Evolutionary conservation across 2,329 filamentous ascomycete genomes (phyloP).

Genomic region (Lasiodiplodia sp.): DNA sequence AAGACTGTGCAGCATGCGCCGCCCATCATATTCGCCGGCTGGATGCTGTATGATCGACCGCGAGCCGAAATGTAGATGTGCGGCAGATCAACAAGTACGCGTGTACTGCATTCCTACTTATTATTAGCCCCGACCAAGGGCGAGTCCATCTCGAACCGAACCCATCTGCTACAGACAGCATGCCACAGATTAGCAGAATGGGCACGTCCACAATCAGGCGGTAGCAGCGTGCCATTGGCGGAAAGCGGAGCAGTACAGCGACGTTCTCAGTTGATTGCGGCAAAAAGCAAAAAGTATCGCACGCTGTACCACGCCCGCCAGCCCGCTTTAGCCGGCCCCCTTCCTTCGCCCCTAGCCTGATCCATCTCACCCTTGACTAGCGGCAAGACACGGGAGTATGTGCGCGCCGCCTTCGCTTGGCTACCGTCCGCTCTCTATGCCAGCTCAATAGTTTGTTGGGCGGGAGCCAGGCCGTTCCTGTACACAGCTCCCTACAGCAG

Average conservation of each 20-base stretch:
- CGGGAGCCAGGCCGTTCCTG: conserved; percentile 8
- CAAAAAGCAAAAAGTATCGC: neutral
- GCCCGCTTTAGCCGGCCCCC: conserved; percentile 19
- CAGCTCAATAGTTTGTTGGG: conserved; percentile 16
- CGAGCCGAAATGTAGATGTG: conserved; percentile 23
- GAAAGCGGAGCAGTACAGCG: neutral
- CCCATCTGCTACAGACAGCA: neutral
- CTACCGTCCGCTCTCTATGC: neutral
- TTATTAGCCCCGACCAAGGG: neutral
- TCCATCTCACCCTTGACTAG: conserved; percentile 1
- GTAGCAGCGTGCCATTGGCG: neutral
- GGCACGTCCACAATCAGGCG: too few relatives aligned
- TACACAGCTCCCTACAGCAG: neutral
- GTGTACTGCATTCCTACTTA: conserved; percentile 12
- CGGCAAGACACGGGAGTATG: conserved; percentile 21
- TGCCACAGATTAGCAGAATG: neutral
- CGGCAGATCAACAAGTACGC: conserved; percentile 20
- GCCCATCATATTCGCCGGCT: conserved; percentile 8
- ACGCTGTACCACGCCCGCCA: neutral
- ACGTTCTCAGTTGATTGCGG: conserved; percentile 19
- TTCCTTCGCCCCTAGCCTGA: conserved; percentile 1
- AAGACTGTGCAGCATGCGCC: conserved; percentile 11
- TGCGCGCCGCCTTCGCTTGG: conserved; percentile 13
- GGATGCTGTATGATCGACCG: conserved; percentile 16
- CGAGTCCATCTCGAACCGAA: conserved; percentile 1